Evolutionary conservation across 2,329 filamentous ascomycete species (phyloP), one percentile per base, ranked within the genome.

Genomic region (Fusarium sulawesiense): DNA sequence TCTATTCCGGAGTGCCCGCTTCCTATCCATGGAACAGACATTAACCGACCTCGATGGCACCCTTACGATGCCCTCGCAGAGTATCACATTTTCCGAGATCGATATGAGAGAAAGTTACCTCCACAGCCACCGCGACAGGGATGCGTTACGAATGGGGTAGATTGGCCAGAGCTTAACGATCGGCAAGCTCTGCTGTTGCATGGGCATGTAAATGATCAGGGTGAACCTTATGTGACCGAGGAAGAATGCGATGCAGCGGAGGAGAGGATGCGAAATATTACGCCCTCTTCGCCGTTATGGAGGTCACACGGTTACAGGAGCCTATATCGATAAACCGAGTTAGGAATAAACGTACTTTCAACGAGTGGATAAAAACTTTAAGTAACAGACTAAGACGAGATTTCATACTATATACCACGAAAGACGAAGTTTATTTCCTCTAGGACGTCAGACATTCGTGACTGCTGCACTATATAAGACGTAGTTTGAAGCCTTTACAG

Each of bases 61-160:
- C 29, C 60, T 8, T 71, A 49, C 8, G 10, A 71, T 12, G 67
- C 64, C 4, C 32, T 53, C n/a, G 55, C 44, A 4, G 40, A 37
- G 53, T 40, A 63, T 6, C 63, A 71, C 42, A 71, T 71, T 25
- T 71, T 71, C 13, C 64, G 68, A 2, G 67, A 71, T 18, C 61
- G 51, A 1, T 61, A 57, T 25, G 59, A 65, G 20, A 49, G 59
- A 2, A 47, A 16, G 0, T 5, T 67, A 0, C 16, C 44, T 0
- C 11, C 53, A n/a, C 21, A 59, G 3, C 48, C 64, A 29, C 64
- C 45, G 6, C 13, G 18, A 6, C 23, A 25, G 3, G 20, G 21
- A 6, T 23, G 21, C 5, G 21, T 23, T 23, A 5, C 4, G 5
- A 6, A 23, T 23, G 21, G 21, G 5, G 5, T 23, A 5, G 21